Percentiles rank a stretch among this genome's conserved stretches.
phyloP scores from a whole-genome alignment of 345 rosid species.

The Fremontodendron californicum region DNA sequence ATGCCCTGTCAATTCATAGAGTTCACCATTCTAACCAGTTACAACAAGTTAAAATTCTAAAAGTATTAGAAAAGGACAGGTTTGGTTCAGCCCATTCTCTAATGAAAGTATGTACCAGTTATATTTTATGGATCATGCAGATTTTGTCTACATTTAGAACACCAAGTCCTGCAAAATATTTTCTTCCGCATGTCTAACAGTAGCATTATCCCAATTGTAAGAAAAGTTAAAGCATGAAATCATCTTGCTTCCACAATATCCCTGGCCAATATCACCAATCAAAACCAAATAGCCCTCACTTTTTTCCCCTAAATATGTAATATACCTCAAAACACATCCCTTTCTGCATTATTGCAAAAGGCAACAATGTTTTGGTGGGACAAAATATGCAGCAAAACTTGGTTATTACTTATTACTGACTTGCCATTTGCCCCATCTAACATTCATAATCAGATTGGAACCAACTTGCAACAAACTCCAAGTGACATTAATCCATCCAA shows the following conservation, averaged over 20 bases:
- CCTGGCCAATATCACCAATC: background rate
- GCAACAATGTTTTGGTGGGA: background rate
- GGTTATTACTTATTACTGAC: background rate
- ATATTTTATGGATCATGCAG: background rate
- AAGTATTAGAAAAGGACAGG: background rate
- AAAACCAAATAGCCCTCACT: background rate
- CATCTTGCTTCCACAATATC: background rate
- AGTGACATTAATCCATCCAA: background rate
- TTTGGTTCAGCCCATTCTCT: background rate
- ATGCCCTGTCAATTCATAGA: background rate
- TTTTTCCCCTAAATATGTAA: background rate
- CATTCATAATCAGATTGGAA: background rate
- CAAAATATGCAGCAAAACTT: background rate
- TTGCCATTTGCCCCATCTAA: background rate
- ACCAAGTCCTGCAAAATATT: background rate
- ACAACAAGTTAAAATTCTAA: background rate
- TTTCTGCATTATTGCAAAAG: background rate
- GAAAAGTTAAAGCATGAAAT: background rate
- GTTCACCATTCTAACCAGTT: background rate
- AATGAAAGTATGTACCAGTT: background rate
- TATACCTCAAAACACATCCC: background rate
- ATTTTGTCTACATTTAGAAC: background rate
- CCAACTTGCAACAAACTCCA: background rate
- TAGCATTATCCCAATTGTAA: background rate
- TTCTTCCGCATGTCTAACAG: background rate